Percentiles rank a stretch among this genome's conserved stretches.
Conservation (phyloP, 805 yeast genomes). For the Saturnispora saitoi region DNA sequence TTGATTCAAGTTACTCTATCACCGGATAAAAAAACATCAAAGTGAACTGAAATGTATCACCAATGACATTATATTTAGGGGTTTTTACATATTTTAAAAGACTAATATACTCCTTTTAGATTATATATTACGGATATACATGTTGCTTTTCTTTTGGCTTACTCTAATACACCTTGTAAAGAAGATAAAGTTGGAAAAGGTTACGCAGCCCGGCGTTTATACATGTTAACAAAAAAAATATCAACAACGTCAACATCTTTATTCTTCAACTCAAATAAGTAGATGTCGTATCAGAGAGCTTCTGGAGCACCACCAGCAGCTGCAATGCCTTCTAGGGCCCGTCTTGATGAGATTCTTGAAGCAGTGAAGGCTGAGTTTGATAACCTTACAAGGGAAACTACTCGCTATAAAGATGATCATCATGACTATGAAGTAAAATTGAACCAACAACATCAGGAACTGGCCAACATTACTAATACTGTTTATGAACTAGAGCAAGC, state of each 20-base stretch:
- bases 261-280: not conserved
- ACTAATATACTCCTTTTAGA: no score
- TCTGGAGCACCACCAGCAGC: slow-evolving; percentile 17
- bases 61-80: no score
- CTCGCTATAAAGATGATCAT: slow-evolving; percentile 77
- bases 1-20: no score
- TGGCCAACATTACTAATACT: slow-evolving; percentile 89
- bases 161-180: not conserved
- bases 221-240: not conserved
- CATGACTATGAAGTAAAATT: slow-evolving; percentile 87
- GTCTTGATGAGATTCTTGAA: slow-evolving; percentile 66
- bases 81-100: no score
- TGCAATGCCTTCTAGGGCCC: slow-evolving; percentile 24
- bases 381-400: slow-evolving; percentile 74
- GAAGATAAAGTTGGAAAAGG: not conserved
- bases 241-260: not conserved
- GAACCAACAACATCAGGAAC: slow-evolving; percentile 85
- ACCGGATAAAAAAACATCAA: no score
- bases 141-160: no score
- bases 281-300: slow-evolving; percentile 25
- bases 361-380: slow-evolving; percentile 91
- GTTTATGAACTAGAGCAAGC: slow-evolving; percentile 91
- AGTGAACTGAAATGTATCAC: no score
- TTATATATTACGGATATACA: not conserved
- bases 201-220: slow-evolving; percentile 1